Evolutionary conservation across 2,329 filamentous ascomycete genomes (phyloP).

Genomic region (Aspergillus sp.): DNA sequence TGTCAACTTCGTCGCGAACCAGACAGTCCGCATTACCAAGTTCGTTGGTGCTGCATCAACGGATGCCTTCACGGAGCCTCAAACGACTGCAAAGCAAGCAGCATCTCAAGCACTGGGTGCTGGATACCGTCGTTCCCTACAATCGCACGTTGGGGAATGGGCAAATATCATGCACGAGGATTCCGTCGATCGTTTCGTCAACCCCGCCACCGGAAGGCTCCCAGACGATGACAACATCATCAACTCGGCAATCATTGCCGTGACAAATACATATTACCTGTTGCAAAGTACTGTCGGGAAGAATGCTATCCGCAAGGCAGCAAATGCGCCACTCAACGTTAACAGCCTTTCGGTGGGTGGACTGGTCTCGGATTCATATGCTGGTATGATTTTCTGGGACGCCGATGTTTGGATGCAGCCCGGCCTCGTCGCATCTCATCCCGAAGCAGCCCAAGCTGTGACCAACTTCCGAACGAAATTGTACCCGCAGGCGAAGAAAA

Average conservation of each 20-base stretch:
- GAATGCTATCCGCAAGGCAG: conserved; percentile 53
- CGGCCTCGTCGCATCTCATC: conserved; percentile 63
- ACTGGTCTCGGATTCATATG: conserved; percentile 66
- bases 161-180: conserved; percentile 58
- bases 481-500: conserved; percentile 59
- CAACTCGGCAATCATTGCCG: conserved; percentile 51
- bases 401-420: conserved; percentile 69
- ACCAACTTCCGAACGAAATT: conserved; percentile 63
- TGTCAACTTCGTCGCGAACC: conserved; percentile 53
- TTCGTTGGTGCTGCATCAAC: conserved; percentile 68
- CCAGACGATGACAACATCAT: conserved; percentile 58
- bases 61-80: conserved; percentile 64
- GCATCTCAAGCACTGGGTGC: conserved; percentile 49
- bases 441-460: conserved; percentile 61
- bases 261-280: conserved; percentile 49
- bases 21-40: conserved; percentile 61
- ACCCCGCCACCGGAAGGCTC: conserved; percentile 57
- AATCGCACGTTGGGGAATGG: conserved; percentile 64
- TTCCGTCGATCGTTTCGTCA: conserved; percentile 63
- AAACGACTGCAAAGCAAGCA: conserved; percentile 55
- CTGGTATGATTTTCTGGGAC: conserved; percentile 66
- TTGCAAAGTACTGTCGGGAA: conserved; percentile 52
- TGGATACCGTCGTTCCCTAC: conserved; percentile 58
- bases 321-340: conserved; percentile 55
- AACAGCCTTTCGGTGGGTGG: conserved; percentile 69